Evolutionary conservation across 2,329 filamentous ascomycete genomes (phyloP).

Genomic region (Penicillium sp.): DNA sequence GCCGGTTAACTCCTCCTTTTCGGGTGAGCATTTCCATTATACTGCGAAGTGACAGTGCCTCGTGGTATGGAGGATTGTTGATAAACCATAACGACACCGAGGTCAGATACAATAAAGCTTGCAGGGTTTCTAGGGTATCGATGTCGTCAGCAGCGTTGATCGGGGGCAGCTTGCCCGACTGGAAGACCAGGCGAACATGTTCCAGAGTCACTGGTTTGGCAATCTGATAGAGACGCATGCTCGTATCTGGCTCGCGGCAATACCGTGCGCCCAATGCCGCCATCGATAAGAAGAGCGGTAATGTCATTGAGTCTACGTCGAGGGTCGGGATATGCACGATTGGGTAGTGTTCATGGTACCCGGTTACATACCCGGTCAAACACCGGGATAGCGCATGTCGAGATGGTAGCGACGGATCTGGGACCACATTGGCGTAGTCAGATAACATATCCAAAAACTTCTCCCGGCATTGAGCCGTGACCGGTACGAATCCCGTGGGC

Average conservation of each 20-base stretch:
- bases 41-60: conserved; percentile 30
- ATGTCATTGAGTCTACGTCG: conserved; percentile 23
- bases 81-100: conserved; percentile 34
- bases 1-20: conserved; percentile 28
- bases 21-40: conserved; percentile 30
- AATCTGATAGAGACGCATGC: conserved; percentile 31
- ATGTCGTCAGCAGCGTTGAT: conserved; percentile 19
- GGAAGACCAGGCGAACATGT: conserved; percentile 29
- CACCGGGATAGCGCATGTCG: conserved; percentile 35
- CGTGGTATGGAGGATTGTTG: conserved; percentile 30
- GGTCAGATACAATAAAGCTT: conserved; percentile 28
- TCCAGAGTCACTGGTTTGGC: conserved; percentile 34
- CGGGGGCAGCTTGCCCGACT: conserved; percentile 18
- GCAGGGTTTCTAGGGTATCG: conserved; percentile 29
- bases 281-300: conserved; percentile 32
- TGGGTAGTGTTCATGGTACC: conserved; percentile 35
- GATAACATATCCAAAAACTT: conserved; percentile 22
- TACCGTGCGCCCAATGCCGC: conserved; percentile 33
- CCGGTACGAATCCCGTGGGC: conserved; percentile 28
- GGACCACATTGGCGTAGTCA: conserved; percentile 29
- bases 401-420: conserved; percentile 28
- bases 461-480: conserved; percentile 33
- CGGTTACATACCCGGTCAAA: conserved; percentile 33
- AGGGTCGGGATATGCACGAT: conserved; percentile 34
- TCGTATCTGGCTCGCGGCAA: conserved; percentile 34